A percentile compares a stretch with the other conserved stretches of the same genome.
These are phyloP conservation scores for Collybia mongolica DNA, from an alignment of 768 basidiomycete genomes.

Conservation along the genomic window DNA sequence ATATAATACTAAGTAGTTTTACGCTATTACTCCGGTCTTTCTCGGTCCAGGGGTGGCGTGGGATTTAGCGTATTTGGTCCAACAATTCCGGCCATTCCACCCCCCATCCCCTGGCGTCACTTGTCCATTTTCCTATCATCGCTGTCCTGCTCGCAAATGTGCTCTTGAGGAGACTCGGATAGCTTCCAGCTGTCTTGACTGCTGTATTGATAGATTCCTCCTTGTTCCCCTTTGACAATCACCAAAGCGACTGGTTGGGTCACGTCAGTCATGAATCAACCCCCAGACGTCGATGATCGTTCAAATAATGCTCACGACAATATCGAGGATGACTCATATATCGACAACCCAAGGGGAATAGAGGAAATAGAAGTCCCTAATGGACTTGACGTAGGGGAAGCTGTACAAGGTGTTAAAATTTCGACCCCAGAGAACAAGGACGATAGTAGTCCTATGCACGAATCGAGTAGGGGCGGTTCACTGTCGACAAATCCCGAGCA, in stretches of 20 bases:
- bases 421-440: constrained; percentile 21
- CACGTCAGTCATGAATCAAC: constrained; percentile 19
- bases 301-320: constrained; percentile 37
- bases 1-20: not conserved
- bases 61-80: constrained; percentile 6
- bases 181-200: not conserved
- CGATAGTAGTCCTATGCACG: constrained; percentile 17
- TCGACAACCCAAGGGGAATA: constrained; percentile 15
- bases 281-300: constrained; percentile 30
- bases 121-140: not conserved
- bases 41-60: constrained; percentile 14
- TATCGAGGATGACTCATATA: constrained; percentile 27
- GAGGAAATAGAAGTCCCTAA: constrained; percentile 23
- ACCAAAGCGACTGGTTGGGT: not conserved
- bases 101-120: constrained; percentile 9
- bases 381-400: constrained; percentile 13
- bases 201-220: constrained; percentile 3
- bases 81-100: not conserved
- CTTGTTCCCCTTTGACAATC: constrained; percentile 1
- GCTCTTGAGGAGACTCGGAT: not conserved
- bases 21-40: not conserved
- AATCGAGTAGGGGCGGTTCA: constrained; percentile 33
- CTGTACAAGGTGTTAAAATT: constrained; percentile 25
- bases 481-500: constrained; percentile 37
- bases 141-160: not conserved